phyloP scores from a whole-genome alignment of 73 alveolate species.

The Paramecium primaurelia region DNA sequence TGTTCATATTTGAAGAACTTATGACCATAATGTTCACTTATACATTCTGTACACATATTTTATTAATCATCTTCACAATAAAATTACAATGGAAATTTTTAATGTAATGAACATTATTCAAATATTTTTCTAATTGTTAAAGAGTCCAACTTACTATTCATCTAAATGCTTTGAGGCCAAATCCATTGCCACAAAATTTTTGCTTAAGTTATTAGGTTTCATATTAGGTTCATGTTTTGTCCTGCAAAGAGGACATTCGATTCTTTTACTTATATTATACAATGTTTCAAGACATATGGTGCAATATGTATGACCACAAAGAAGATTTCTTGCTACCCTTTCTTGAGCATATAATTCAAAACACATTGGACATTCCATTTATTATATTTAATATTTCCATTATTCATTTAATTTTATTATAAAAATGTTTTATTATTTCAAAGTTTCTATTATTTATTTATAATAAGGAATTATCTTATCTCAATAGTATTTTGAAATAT shows the following conservation, averaged over 20 bases:
- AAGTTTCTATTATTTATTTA: neutral
- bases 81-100: conserved; percentile 64
- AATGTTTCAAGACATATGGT: conserved; percentile 72
- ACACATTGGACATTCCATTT: conserved; percentile 86
- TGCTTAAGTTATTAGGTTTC: conserved; percentile 69
- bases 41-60: conserved; percentile 80
- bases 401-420: neutral
- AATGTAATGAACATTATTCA: conserved; percentile 67
- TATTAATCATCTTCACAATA: conserved; percentile 75
- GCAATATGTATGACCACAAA: conserved; percentile 85
- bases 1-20: conserved; percentile 79
- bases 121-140: conserved; percentile 36
- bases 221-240: conserved; percentile 63
- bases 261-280: conserved; percentile 51
- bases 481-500: no score
- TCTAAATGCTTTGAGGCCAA: conserved; percentile 70
- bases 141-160: neutral
- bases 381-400: neutral
- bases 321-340: conserved; percentile 72
- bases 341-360: conserved; percentile 65
- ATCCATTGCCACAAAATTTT: conserved; percentile 80
- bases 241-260: conserved; percentile 78
- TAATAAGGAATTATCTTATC: no score
- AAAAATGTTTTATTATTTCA: neutral
- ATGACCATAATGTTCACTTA: conserved; percentile 80